Evolutionary conservation across 2,329 filamentous ascomycete species (phyloP).

Genomic region (Huntiella savannae): DNA sequence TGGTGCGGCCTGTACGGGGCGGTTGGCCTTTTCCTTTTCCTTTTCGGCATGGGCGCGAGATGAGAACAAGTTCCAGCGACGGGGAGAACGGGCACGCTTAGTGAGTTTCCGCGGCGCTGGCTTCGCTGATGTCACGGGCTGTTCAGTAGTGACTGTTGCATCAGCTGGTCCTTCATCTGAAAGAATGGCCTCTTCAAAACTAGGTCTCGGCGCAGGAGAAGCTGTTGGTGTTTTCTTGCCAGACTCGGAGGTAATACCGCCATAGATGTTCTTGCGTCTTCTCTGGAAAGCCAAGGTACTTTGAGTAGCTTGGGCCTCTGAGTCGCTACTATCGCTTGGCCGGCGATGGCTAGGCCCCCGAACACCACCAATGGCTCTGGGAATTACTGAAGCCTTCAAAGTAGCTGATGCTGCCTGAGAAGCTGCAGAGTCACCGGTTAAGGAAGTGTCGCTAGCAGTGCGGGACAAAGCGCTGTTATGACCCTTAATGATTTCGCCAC

Average conservation of each 20-base stretch:
- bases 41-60: conserved; percentile 29
- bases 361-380: conserved; percentile 16
- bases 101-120: conserved; percentile 31
- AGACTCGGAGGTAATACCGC: not conserved
- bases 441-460: conserved; percentile 32
- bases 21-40: conserved; percentile 2
- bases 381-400: conserved; percentile 35
- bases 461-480: conserved; percentile 31
- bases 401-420: conserved; percentile 22
- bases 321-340: conserved; percentile 38
- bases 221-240: conserved; percentile 28
- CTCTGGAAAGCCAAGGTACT: conserved; percentile 32
- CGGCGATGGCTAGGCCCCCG: conserved; percentile 17
- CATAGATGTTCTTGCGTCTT: not conserved
- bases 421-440: conserved; percentile 25
- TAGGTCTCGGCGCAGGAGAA: conserved; percentile 22
- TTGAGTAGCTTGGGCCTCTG: conserved; percentile 28
- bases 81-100: conserved; percentile 35
- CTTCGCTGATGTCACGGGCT: not conserved
- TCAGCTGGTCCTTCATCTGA: not conserved
- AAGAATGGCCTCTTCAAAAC: not conserved
- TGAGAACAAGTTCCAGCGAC: conserved; percentile 44
- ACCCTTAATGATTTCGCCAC: conserved; percentile 42
- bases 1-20: not conserved
- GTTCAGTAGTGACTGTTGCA: not conserved